Evolutionary conservation across 2,329 filamentous ascomycete species (phyloP), one percentile per base, ranked within the genome.

Genomic region (Zymoseptoria crescenta): DNA sequence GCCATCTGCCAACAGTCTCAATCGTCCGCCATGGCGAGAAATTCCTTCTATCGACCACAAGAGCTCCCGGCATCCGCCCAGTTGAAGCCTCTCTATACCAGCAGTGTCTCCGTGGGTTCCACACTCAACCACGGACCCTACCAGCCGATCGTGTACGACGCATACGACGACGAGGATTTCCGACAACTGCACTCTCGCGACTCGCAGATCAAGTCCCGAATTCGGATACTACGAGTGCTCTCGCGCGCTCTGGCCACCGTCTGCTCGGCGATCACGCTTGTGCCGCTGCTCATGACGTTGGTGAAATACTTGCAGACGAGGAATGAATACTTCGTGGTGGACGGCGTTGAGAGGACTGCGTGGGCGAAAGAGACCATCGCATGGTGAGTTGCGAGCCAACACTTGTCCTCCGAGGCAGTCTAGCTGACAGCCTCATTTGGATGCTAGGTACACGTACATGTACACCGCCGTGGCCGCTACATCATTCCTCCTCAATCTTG

Each of bases 381-480:
- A 6, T 75, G 74, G 73, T 52, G 41, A 48, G 41, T 13, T 48
- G 4, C 24, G 24, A 24, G 24, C 4, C 24, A 24, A 24, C 4
- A 24, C 24, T 24, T 24, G 24, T 24, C 4, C 24, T 24, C 4
- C 24, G 24, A 24, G 24, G 24, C 2, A 4, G 24, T 24, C 24
- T 24, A 24, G 24, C 24, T 24, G 24, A 24, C 24, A 24, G 24
- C 24, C 24, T 24, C 24, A 4, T 24, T 4, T 24, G 2, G 2
- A 24, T 24, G 2, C 73, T 2, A 75, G 74, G 73, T 75, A 75
- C 3, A 76, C 74, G 3, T 75, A 70, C 62, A 71, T 74, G 66
- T 76, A 77, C 66, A 71, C 74, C 58, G 61, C 51, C 56, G 64
- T 75, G 19, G 69, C 74, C 0, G 60, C 59, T 19, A 52, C 70